Evolutionary conservation across 305 asterid genomes (phyloP), one percentile per base, ranked within the genome.

Genomic region (Euphrasia arctica): DNA sequence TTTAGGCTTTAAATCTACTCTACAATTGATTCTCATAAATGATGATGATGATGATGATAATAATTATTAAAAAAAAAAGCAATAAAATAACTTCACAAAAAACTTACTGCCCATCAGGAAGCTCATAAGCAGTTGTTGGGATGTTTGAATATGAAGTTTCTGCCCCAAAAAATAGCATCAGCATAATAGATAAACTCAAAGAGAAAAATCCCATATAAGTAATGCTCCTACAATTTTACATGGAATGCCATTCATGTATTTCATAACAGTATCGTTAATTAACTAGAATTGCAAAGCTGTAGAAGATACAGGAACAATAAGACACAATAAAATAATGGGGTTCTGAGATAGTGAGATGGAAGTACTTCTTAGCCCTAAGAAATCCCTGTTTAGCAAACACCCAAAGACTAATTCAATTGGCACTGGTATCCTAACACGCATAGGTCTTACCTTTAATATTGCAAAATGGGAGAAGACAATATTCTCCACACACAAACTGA

Each of bases 61-160:
- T 18, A 18, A 18, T 18, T 18, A 45, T 18, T 25, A 22, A 10
- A 32, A 45, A 60, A 9, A 49, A 52, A 45, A 22, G 10, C 66
- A 58, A 18, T 18, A 18, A 18, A 18, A 18, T 18, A 18, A 18
- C n/a, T 61, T 49, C 58, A 58, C 22, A 60, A 27, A 18, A 66
- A 72, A 86, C 98, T 92, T 78, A 92, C 98, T 87, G 98, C 69
- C 98, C 98, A 62, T 92, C 98, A 64, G 98, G 98, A 74, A 92
- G 98, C 85, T 92, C 98, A 64, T 90, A 92, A 54, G 96, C 68
- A 28, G 97, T 92, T 91, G 84, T 92, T 62, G 98, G 98, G 67
- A 92, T 92, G 74, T 92, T 92, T 55, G 98, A 89, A 78, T 92
- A 92, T 27, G 98, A 90, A 70, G 82, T 83, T 65, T 92, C 98